Conservation (phyloP, 1,284 basidiomycete genomes). For the Ceratobasidium sp. region DNA sequence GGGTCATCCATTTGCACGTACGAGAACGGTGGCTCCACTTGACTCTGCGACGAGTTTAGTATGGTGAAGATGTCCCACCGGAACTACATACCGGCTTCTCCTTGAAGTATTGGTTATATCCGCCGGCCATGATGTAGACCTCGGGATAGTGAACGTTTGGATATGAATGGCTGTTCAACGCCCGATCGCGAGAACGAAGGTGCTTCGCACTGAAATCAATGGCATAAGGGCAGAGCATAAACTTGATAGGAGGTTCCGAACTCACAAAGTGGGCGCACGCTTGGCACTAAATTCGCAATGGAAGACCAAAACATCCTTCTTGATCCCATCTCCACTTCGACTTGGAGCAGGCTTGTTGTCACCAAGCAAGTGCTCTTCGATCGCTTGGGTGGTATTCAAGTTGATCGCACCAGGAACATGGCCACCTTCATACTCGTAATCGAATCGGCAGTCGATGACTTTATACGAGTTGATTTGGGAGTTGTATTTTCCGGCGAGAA, state of each 20-base stretch:
- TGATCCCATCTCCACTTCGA: slow-evolving; percentile 68
- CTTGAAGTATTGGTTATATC: slow-evolving; percentile 88
- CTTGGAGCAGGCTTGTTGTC: slow-evolving; percentile 71
- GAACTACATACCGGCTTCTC: slow-evolving; percentile 55
- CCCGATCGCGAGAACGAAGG: slow-evolving; percentile 86
- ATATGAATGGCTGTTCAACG: slow-evolving; percentile 84
- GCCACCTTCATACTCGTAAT: slow-evolving; percentile 94
- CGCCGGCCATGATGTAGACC: slow-evolving; percentile 95
- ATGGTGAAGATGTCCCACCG: neutral
- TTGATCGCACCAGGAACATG: slow-evolving; percentile 93
- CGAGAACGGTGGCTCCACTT: slow-evolving; percentile 51
- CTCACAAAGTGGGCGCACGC: slow-evolving; percentile 92
- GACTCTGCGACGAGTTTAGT: slow-evolving; percentile 53
- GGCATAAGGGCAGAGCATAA: slow-evolving; percentile 9
- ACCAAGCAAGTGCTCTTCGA: slow-evolving; percentile 81
- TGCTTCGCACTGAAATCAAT: slow-evolving; percentile 75
- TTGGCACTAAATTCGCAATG: slow-evolving; percentile 98
- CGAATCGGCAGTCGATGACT: slow-evolving; percentile 96
- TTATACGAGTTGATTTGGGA: slow-evolving; percentile 70
- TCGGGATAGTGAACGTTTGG: slow-evolving; percentile 96
- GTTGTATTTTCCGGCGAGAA: slow-evolving; percentile 75
- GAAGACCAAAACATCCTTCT: slow-evolving; percentile 88
- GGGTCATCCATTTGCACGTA: slow-evolving; percentile 98
- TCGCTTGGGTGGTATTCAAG: slow-evolving; percentile 79
- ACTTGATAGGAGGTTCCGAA: slow-evolving; percentile 42